Evolutionary conservation across 495 filamentous ascomycete genomes (phyloP), one percentile per base, ranked within the genome.

Genomic region (Xanthoparmelia taractica): DNA sequence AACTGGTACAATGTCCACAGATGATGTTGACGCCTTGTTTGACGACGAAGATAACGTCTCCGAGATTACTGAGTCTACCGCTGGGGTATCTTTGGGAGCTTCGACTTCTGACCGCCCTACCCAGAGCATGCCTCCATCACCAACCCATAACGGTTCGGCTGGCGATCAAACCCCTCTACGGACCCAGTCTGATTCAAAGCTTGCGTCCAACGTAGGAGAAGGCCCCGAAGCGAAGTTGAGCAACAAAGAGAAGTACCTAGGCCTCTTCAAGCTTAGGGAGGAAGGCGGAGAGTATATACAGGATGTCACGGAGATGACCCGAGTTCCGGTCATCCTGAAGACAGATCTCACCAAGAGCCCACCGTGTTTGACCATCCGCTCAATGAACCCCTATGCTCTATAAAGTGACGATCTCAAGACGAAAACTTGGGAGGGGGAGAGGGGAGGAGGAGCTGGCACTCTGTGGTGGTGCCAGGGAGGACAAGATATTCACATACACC

Each of bases 271-370:
- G 68, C 78, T 98, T 68, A 80, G 95, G 52, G 95, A 98, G 70
- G 91, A 95, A 76, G 87, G 88, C 65, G 92, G 95, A 40, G 91
- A 97, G 60, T 92, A 95, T 77, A 96, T 98, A 69, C 94, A 98
- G 74, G 94, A 97, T 73, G 92, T 98, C 65, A 91, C 85, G 33
- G 94, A 98, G 81, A 96, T 98, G 91, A 93, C 91, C 41, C 82
- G 92, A 61, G 90, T 98, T 58, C 94, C 94, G 4, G 89, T 98
- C 63, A 96, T 97, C 69, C 77, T 98, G 58, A 98, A 97, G 85
- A 98, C 94, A 40, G 94, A 98, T 76, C 82, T 98, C 69, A 90
- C 82, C 79, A 98, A 97, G 88, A 97, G 94, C 74, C 94, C 94
- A 77, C 94, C 94, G 90, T 98, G 94, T 81, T 78, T 98, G 72